These are phyloP conservation scores for Phytophthora europaea DNA, from an alignment of 352 stramenopile species.

Conservation along the genomic window DNA sequence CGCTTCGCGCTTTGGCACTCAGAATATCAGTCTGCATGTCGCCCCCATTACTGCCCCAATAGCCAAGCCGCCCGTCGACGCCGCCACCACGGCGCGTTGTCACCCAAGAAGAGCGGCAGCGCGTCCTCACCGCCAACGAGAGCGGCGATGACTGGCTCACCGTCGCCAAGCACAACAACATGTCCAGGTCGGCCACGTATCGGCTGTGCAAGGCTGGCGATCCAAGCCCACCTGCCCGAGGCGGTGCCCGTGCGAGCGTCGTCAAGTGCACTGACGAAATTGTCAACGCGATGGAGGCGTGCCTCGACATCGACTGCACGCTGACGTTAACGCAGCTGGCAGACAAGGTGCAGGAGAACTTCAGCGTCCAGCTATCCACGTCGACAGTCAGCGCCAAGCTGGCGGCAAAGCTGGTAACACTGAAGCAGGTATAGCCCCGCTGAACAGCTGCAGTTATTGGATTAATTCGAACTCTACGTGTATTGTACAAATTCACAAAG, in stretches of 20 bases:
- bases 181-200: background rate
- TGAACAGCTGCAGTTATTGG: background rate
- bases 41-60: too few relatives aligned
- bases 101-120: background rate
- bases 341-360: background rate
- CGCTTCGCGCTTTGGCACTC: too few relatives aligned
- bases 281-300: background rate
- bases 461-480: background rate
- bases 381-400: background rate
- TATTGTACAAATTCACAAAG: background rate
- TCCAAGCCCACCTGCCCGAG: background rate
- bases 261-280: background rate
- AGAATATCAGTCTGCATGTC: too few relatives aligned
- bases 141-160: background rate
- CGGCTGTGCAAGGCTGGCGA: background rate
- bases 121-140: background rate
- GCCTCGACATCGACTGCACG: background rate
- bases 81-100: background rate
- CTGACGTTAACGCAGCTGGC: background rate
- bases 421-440: background rate
- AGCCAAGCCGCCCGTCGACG: too few relatives aligned
- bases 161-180: background rate
- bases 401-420: background rate
- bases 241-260: background rate
- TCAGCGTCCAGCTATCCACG: background rate